Evolutionary conservation across 352 stramenopile species (phyloP), one percentile per base, ranked within the genome.

Genomic region (Globisporangium orthogonon): DNA sequence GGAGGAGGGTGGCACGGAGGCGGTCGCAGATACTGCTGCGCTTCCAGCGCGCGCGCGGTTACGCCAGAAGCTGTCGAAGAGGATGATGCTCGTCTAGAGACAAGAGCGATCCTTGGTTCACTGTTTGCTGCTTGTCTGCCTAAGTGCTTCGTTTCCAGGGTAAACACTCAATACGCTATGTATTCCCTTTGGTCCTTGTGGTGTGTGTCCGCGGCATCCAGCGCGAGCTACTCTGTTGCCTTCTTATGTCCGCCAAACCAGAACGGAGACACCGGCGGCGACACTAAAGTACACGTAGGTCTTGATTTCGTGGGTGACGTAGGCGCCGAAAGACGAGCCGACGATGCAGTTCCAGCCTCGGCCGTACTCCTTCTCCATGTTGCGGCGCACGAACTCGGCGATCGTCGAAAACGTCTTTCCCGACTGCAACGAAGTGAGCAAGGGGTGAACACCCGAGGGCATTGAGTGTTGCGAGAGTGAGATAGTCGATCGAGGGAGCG

Each of bases 271-370:
- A 2, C 91, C 89, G 0, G 87, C 77, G 0, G 89, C 86, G 28
- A 98, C 90, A 52, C 87, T 96, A 52, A 97, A 97, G 74, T 98
- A 98, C 48, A 97, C 91, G 69, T 98, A 98, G 15, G 89, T 97
- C 65, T 98, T 98, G 65, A 97, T 97, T 66, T 97, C 90, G 67
- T 98, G 92, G 23, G 92, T 98, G 54, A 98, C 92, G 67, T 96
- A 98, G 40, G 88, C 88, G 33, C 91, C 91, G 65, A 98, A 98
- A 33, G 73, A 95, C 45, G 82, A 80, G 29, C 91, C 92, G 40
- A 98, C 89, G 54, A 98, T 73, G 59, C 87, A 96, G 69, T 98
- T 98, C 91, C 92, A 98, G 29, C 91, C 88, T 39, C 82, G 76
- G 0, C 91, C 89, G 64, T 96, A 96, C 60, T 95, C 79, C 60